Conservation (phyloP, 306 rosid species). For the Citrullus mucosospermus region DNA sequence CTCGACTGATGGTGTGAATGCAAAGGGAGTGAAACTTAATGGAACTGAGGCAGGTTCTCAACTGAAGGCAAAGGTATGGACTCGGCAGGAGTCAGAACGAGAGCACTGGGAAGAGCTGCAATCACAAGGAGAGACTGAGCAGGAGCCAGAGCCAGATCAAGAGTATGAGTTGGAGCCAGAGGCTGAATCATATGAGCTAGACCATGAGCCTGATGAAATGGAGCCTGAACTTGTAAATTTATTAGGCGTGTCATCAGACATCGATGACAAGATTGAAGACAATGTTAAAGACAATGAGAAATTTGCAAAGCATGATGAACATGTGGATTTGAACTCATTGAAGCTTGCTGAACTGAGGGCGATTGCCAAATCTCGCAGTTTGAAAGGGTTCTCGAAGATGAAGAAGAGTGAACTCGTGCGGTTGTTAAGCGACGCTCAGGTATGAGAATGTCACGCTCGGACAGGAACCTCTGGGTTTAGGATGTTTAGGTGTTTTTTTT, state of each 20-base stretch:
- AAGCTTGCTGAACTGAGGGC: conserved; percentile 72
- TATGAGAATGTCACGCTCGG: conserved; percentile 1
- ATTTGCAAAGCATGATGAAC: conserved; percentile 27
- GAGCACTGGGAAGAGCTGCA: conserved; percentile 8
- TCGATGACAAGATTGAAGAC: conserved; percentile 24
- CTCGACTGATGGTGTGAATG: conserved; percentile 15
- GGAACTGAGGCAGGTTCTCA: conserved; percentile 26
- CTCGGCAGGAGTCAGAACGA: not conserved
- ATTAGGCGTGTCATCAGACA: conserved; percentile 31
- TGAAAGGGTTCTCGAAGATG: conserved; percentile 79
- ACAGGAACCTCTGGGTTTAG: not conserved
- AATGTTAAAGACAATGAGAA: conserved; percentile 21
- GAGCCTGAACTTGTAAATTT: conserved; percentile 21
- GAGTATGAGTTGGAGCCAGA: conserved; percentile 11
- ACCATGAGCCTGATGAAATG: conserved; percentile 22
- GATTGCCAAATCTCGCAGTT: conserved; percentile 70
- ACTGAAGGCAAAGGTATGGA: not conserved
- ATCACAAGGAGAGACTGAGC: not conserved
- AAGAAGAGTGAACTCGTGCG: conserved; percentile 69
- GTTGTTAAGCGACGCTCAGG: conserved; percentile 35
- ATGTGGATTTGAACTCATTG: conserved; percentile 42
- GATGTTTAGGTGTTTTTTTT: not conserved
- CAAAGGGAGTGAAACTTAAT: conserved; percentile 23
- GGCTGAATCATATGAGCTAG: conserved; percentile 22
- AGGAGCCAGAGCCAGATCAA: conserved; percentile 10